Evolutionary conservation across 164 flowering plant species (phyloP), one percentile per base, ranked within the genome.

Genomic region (Pachysandra terminalis): DNA sequence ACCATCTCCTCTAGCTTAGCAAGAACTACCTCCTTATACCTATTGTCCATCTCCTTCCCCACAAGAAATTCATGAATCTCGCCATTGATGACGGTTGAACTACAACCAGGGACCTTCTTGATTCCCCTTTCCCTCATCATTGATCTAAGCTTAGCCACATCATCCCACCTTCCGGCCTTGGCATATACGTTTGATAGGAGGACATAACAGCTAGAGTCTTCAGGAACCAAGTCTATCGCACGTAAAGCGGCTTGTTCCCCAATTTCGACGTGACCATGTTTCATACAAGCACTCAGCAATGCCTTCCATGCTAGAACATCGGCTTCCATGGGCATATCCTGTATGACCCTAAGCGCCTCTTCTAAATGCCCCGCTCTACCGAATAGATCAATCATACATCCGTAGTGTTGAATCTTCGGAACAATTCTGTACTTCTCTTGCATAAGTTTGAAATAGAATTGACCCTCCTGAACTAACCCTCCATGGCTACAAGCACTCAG

Each of bases 401-500:
- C 77, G 65, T 69, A 76, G 40, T 78, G 84, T 62, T 78, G 71
- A n/a, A 70, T 69, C 25, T 53, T 62, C 5, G 76, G 79, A 52
- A 25, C 59, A 25, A 78, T 40, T 25, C 56, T 63, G 61, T 74
- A 75, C 3, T 35, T 53, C 37, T 69, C 68, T 4, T 1, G 22
- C 72, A 78, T 75, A 19, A 24, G 24, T 14, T 66, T 66, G 57
- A 78, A 81, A 58, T 40, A 71, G 9, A 27, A 51, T 23, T 48
- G 37, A 63, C 81, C 80, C 63, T 75, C 78, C 32, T 27, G 26
- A 64, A 81, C 78, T 26, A 78, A 64, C 12, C 81, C 76, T 37
- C 65, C 72, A 74, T 76, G 81, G 19, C 74, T 74, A 75, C 84
- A 81, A 15, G 82, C 78, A 60, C 51, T 71, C 49, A 81, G 26